Evolutionary conservation across 208 protist genomes (phyloP), one percentile per base, ranked within the genome.

Genomic region (Acanthamoeba lenticulata): DNA sequence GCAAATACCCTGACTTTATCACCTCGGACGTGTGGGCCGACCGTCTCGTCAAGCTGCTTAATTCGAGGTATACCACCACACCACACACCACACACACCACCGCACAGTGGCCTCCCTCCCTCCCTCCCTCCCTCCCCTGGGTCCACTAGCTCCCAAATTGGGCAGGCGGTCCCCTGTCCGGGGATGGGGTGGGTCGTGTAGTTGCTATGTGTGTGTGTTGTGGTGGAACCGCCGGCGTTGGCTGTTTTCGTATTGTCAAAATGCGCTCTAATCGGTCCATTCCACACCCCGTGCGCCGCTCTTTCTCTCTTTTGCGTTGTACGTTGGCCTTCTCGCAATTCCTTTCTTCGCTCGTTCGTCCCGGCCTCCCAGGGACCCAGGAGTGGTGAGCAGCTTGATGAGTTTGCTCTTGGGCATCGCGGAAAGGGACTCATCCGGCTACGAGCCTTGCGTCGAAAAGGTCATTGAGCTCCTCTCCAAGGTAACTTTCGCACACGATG

Each of bases 351-450:
- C n/a, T n/a, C n/a, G n/a, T n/a, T n/a, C n/a, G n/a, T n/a, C n/a
- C n/a, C n/a, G n/a, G n/a, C n/a, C n/a, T n/a, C n/a, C n/a, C 32
- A 47, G 49, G 13, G 97, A 99, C 93, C 96, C 99, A 55, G 99
- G 99, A 67, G 97, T 99, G 24, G 97, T 98, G 86, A 99, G 98
- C 85, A 98, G 97, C 52, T 97, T 98, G 32, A 95, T 99, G 9
- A 97, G 97, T 32, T 98, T 99, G 52, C 92, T 99, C 4, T 97
- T 98, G 34, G 98, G 97, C 5, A 97, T 99, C 42, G 97, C 98
- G 29, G 95, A 95, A 44, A 97, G 98, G 34, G 69, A 97, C 47
- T 47, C 97, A 0, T 94, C 96, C 15, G 97, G 96, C 49, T 97
- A 97, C 90, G 94, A 97, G 24, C 95, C 97, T 45, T 97, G 94